phyloP scores from a whole-genome alignment of 2,329 filamentous ascomycete genomes.

The Diplocarpon rosae region DNA sequence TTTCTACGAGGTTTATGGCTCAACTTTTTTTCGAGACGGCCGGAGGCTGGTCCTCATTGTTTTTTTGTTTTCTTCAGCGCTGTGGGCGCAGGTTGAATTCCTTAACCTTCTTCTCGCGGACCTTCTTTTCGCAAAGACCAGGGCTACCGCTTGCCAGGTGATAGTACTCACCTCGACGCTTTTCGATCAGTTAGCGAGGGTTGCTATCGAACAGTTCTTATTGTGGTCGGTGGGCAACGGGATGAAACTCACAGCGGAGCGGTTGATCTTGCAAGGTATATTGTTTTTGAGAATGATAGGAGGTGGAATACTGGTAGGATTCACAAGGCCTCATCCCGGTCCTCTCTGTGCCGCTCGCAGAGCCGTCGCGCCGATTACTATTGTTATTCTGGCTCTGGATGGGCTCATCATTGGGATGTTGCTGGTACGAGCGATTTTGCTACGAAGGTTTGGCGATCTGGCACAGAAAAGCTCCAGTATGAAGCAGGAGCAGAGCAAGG shows the following conservation, averaged over 20 bases:
- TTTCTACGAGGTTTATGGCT: conserved; percentile 24
- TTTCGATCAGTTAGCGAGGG: conserved; percentile 26
- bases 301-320: conserved; percentile 24
- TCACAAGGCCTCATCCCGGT: conserved; percentile 25
- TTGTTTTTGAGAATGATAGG: conserved; percentile 22
- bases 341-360: conserved; percentile 26
- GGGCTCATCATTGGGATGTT: conserved; percentile 23
- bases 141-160: conserved; percentile 20
- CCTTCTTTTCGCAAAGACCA: conserved; percentile 18
- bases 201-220: conserved; percentile 26
- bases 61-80: conserved; percentile 26
- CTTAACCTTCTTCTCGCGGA: conserved; percentile 22
- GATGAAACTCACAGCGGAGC: conserved; percentile 19
- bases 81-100: conserved; percentile 27
- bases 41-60: conserved; percentile 30
- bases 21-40: conserved; percentile 26
- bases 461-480: conserved; percentile 9
- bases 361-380: conserved; percentile 21
- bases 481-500: conserved; percentile 19
- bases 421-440: conserved; percentile 17
- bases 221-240: conserved; percentile 25
- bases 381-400: conserved; percentile 25
- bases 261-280: conserved; percentile 22
- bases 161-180: conserved; percentile 23
- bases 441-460: conserved; percentile 17